These are phyloP conservation scores for Brachypodium distachyon DNA, from an alignment of 202 grass and related monocot species.

Conservation along the genomic window DNA sequence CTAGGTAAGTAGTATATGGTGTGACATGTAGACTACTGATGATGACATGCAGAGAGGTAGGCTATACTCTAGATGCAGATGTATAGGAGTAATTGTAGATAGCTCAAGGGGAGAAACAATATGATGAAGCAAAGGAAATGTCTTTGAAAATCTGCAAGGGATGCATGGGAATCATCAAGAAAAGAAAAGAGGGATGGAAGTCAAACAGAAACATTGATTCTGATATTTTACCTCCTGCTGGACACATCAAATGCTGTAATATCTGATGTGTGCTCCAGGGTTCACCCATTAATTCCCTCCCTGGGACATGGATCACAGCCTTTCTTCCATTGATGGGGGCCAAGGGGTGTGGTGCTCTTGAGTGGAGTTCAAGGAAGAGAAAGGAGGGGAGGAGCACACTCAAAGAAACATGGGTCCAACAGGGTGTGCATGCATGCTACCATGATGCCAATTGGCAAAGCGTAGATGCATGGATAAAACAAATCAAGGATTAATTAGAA, in stretches of 20 bases:
- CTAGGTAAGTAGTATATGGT: not conserved
- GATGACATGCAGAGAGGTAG: no score
- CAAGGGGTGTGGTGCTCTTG: conserved; percentile 11
- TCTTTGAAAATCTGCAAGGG: not conserved
- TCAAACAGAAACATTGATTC: not conserved
- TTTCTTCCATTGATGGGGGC: not conserved
- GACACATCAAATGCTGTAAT: conserved; percentile 5
- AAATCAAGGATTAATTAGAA: not conserved
- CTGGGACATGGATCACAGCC: not conserved
- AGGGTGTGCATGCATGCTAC: conserved; percentile 19
- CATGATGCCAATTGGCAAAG: conserved; percentile 19
- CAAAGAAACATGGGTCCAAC: conserved; percentile 36
- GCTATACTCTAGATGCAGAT: no score
- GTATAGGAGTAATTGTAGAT: not conserved
- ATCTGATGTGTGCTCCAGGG: not conserved
- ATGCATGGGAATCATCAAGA: not conserved
- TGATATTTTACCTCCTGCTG: not conserved
- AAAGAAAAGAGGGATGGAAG: not conserved
- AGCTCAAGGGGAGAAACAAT: not conserved
- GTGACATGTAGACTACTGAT: not conserved
- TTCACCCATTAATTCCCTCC: not conserved
- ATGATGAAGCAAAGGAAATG: not conserved
- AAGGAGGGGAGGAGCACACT: conserved; percentile 29
- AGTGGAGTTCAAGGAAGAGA: conserved; percentile 71
- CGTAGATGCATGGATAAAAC: not conserved